Percentiles rank a stretch among this genome's conserved stretches.
Conservation (phyloP, 1,284 basidiomycete species). For the Ustilago trichophora region DNA sequence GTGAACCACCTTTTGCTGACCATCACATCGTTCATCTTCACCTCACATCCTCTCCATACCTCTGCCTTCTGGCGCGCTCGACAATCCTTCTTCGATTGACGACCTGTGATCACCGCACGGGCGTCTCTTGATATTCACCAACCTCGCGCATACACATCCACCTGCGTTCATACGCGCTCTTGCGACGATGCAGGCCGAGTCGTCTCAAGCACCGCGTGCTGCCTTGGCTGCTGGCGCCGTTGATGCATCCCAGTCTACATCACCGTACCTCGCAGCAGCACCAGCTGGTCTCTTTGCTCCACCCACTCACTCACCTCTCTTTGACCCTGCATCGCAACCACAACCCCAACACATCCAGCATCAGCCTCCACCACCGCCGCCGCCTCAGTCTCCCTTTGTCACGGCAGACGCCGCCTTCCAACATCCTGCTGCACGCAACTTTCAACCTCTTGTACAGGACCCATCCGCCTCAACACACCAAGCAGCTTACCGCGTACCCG, state of each 20-base stretch:
- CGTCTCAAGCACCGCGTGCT: slow-evolving; percentile 19
- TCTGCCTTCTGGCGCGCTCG: no score
- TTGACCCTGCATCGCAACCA: slow-evolving; percentile 18
- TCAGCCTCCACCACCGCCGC: slow-evolving; percentile 3
- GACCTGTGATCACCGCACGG: slow-evolving; percentile 18
- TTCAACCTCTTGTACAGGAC: slow-evolving; percentile 14
- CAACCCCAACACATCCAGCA: slow-evolving; percentile 27
- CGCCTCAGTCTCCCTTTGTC: slow-evolving; percentile 9
- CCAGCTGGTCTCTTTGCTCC: slow-evolving; percentile 25
- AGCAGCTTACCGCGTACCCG: slow-evolving; percentile 24
- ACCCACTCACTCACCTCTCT: slow-evolving; percentile 11
- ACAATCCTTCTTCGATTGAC: no score
- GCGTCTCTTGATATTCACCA: neutral
- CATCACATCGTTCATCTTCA: neutral
- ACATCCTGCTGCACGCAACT: slow-evolving; percentile 18
- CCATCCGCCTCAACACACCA: slow-evolving; percentile 14
- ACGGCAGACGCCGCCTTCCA: slow-evolving; percentile 16
- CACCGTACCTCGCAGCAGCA: slow-evolving; percentile 32
- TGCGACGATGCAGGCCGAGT: slow-evolving; percentile 29
- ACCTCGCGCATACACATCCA: neutral
- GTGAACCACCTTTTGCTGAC: no score
- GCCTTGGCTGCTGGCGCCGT: slow-evolving; percentile 6
- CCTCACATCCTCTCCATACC: neutral
- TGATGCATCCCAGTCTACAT: slow-evolving; percentile 14
- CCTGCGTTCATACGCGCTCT: neutral